A percentile compares a stretch with the other conserved stretches of the same genome.
These are phyloP conservation scores for Paulownia fortunei DNA, from an alignment of 257 asterid species.

Conservation along the genomic window DNA sequence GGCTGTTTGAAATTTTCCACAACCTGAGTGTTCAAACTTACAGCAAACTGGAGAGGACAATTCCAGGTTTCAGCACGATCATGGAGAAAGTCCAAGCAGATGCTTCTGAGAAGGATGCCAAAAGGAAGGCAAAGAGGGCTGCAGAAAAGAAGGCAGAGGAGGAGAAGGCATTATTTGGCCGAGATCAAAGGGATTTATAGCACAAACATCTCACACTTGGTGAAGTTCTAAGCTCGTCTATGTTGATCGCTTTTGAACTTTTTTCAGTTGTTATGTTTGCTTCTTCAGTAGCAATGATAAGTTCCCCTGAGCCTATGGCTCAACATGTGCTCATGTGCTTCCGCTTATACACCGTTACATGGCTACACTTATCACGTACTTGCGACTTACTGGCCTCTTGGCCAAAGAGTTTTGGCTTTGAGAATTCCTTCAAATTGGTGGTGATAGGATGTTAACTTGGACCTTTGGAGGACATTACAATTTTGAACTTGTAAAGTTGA, in stretches of 20 bases:
- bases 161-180: slow-evolving; percentile 21
- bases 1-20: slow-evolving; percentile 46
- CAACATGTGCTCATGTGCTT: too few relatives aligned
- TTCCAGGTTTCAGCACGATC: slow-evolving; percentile 74
- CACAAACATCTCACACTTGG: not conserved
- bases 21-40: slow-evolving; percentile 49
- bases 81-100: slow-evolving; percentile 56
- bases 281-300: not conserved
- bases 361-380: not conserved
- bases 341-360: too few relatives aligned
- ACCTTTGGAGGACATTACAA: not conserved
- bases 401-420: slow-evolving; percentile 14
- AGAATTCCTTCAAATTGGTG: slow-evolving; percentile 6
- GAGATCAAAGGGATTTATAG: not conserved
- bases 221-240: not conserved
- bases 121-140: slow-evolving; percentile 45
- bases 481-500: slow-evolving; percentile 27
- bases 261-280: not conserved
- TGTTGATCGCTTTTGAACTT: not conserved
- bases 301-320: not conserved
- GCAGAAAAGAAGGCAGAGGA: slow-evolving; percentile 49
- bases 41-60: slow-evolving; percentile 40
- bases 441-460: slow-evolving; percentile 3
- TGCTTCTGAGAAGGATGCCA: slow-evolving; percentile 38
- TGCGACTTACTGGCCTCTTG: not conserved